These are phyloP conservation scores for Clarireedia sp. DNA, from an alignment of 2,329 filamentous ascomycete species.

Conservation along the genomic window DNA sequence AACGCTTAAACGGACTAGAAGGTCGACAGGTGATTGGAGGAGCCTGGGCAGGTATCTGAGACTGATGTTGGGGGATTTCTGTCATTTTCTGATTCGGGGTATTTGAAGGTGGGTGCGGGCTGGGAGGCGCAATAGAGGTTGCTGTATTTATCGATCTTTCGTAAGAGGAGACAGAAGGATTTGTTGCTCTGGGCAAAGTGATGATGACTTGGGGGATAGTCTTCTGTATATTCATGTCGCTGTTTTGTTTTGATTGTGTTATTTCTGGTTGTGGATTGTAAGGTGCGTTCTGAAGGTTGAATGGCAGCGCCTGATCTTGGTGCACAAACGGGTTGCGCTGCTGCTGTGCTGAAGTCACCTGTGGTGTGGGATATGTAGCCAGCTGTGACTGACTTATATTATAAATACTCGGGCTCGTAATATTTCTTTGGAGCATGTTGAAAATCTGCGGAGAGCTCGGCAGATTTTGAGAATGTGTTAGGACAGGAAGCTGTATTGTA, in stretches of 20 bases:
- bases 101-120: background rate
- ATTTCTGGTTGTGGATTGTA: background rate
- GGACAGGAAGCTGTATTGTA: too few relatives aligned
- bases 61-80: background rate
- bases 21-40: background rate
- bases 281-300: background rate
- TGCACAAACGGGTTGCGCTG: too few relatives aligned
- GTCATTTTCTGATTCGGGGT: background rate
- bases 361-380: too few relatives aligned
- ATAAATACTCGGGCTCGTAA: too few relatives aligned
- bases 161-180: background rate
- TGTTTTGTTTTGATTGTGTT: too few relatives aligned
- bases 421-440: too few relatives aligned
- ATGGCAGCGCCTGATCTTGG: background rate
- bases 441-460: too few relatives aligned
- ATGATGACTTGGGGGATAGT: background rate
- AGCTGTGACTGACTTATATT: too few relatives aligned
- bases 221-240: background rate
- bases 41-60: background rate
- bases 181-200: background rate
- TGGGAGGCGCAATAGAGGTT: background rate
- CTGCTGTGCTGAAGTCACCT: too few relatives aligned
- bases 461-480: too few relatives aligned
- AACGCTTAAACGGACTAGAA: background rate
- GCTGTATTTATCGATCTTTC: too few relatives aligned